Evolutionary conservation across 2,329 filamentous ascomycete species (phyloP).

Genomic region (Stylonectria norvegica): DNA sequence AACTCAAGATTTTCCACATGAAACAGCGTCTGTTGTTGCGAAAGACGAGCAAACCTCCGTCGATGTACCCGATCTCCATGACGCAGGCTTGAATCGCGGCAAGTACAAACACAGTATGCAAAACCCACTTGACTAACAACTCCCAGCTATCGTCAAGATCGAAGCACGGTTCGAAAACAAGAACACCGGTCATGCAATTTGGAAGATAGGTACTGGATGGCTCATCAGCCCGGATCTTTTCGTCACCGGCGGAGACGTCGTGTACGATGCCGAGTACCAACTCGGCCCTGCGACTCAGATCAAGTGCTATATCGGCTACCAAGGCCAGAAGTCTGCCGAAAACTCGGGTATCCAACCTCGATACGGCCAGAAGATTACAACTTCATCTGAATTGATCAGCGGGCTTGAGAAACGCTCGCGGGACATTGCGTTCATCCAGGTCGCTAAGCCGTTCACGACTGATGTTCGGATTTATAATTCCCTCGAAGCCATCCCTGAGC

Average conservation of each 20-base stretch:
- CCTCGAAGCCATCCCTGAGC: not conserved
- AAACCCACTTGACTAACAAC: not conserved
- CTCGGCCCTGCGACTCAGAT: constrained; percentile 2
- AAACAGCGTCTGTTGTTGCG: not conserved
- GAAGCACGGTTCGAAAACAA: constrained; percentile 14
- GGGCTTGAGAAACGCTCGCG: constrained; percentile 1
- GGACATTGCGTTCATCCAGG: constrained; percentile 13
- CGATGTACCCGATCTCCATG: not conserved
- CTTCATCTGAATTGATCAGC: constrained; percentile 9
- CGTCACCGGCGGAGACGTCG: not conserved
- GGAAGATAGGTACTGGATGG: constrained; percentile 3
- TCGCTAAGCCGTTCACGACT: constrained; percentile 7
- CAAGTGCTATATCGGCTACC: constrained; percentile 1
- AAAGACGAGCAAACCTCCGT: not conserved
- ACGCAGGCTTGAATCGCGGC: constrained; percentile 6
- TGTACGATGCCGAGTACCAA: constrained; percentile 3
- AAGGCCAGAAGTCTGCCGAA: not conserved
- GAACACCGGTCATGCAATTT: not conserved
- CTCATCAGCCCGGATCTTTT: constrained; percentile 1
- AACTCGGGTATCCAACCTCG: constrained; percentile 5
- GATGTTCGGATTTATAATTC: constrained; percentile 7
- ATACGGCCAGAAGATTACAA: constrained; percentile 3
- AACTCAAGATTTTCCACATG: not conserved
- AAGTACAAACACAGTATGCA: not conserved
- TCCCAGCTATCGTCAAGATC: constrained; percentile 16